Percentiles rank a stretch among this genome's conserved stretches.
phyloP scores from a whole-genome alignment of 2,329 filamentous ascomycete genomes.

The Alternaria sp. region DNA sequence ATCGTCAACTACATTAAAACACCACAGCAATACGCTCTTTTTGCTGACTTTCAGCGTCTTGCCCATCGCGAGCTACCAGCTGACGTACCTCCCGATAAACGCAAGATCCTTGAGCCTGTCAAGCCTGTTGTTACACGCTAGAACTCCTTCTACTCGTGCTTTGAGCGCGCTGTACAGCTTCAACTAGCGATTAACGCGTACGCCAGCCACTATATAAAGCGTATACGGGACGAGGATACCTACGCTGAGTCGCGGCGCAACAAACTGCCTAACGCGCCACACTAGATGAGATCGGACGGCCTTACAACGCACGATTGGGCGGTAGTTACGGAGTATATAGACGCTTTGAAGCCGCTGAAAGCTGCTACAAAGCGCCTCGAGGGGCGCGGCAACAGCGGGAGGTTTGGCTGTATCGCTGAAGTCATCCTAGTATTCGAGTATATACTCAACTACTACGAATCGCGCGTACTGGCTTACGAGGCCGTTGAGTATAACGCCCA shows the following conservation, averaged over 20 bases:
- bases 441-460: not conserved
- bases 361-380: conserved; percentile 8
- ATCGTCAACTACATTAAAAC: conserved; percentile 16
- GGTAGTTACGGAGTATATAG: conserved; percentile 8
- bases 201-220: not conserved
- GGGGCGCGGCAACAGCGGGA: not conserved
- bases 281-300: not conserved
- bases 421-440: conserved; percentile 9
- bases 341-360: conserved; percentile 4
- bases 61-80: not conserved
- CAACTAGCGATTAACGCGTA: not conserved
- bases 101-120: not conserved
- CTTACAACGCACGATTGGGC: conserved; percentile 2
- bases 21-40: conserved; percentile 7
- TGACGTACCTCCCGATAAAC: not conserved
- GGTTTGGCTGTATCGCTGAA: not conserved
- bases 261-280: not conserved
- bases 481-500: not conserved
- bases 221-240: not conserved
- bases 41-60: not conserved
- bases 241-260: not conserved
- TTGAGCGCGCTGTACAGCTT: not conserved
- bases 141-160: not conserved
- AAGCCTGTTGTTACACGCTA: not conserved
- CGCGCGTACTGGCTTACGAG: not conserved